A percentile compares a stretch with the other conserved stretches of the same genome.
Evolutionary conservation across 177 flowering plant species (phyloP).

Genomic region (Vitis hybrid): DNA sequence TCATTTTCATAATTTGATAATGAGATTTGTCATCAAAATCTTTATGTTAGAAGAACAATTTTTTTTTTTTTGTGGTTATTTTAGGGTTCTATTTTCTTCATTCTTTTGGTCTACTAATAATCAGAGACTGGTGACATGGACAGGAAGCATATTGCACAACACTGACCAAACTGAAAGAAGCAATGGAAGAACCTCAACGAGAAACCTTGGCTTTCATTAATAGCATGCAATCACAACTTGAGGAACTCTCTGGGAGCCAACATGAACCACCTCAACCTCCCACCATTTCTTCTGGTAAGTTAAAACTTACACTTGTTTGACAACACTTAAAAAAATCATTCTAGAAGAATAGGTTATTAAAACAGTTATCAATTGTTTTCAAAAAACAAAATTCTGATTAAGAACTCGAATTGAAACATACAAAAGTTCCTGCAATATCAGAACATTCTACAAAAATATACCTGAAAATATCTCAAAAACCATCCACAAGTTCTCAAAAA

Average conservation of each 20-base stretch:
- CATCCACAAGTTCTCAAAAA: no score
- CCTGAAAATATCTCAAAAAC: no score
- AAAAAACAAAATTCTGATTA: no score
- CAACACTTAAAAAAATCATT: no score
- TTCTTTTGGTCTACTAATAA: background rate
- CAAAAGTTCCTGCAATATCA: no score
- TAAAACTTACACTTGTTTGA: background rate
- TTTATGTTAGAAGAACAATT: no score
- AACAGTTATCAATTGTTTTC: no score
- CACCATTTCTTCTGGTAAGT: conserved; percentile 7
- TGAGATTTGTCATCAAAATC: no score
- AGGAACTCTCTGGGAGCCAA: conserved; percentile 11
- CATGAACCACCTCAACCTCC: conserved; percentile 6
- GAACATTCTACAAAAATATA: no score
- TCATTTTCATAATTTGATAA: no score
- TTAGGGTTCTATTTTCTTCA: background rate
- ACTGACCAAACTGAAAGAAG: conserved; percentile 29
- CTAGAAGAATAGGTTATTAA: no score
- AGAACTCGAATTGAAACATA: no score
- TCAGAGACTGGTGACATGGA: background rate
- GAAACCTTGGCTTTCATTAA: conserved; percentile 29
- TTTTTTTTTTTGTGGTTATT: background rate
- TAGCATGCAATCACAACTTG: conserved; percentile 24
- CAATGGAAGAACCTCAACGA: conserved; percentile 31
- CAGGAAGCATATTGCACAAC: conserved; percentile 35